A percentile compares a stretch with the other conserved stretches of the same genome.
phyloP scores from a whole-genome alignment of 164 flowering plant genomes.

The Tetracentron sinense region DNA sequence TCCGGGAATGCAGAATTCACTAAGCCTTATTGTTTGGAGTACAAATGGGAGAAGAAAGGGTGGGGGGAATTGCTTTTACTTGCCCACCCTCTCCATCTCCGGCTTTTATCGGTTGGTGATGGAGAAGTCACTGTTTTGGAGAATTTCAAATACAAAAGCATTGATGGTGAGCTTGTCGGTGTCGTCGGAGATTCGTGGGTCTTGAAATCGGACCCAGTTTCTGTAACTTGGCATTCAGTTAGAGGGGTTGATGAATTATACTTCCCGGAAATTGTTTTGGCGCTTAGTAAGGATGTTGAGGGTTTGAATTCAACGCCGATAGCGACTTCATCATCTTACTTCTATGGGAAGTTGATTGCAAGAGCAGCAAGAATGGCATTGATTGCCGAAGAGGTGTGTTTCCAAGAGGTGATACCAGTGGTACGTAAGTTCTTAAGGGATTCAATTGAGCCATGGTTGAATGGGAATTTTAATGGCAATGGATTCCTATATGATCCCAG shows the following conservation, averaged over 20 bases:
- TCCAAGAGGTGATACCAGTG: slow-evolving; percentile 49
- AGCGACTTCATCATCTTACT: slow-evolving; percentile 69
- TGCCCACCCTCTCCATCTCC: slow-evolving; percentile 80
- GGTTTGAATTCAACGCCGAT: slow-evolving; percentile 37
- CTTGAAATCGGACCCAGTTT: slow-evolving; percentile 49
- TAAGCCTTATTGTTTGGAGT: slow-evolving; percentile 60
- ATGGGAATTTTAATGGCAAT: slow-evolving; percentile 67
- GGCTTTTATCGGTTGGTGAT: slow-evolving; percentile 36
- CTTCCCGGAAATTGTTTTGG: slow-evolving; percentile 43
- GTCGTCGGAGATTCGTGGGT: slow-evolving; percentile 82
- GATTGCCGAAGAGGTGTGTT: slow-evolving; percentile 82
- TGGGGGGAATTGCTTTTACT: slow-evolving; percentile 81
- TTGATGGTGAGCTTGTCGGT: slow-evolving; percentile 96
- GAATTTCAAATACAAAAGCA: slow-evolving; percentile 64
- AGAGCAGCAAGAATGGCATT: slow-evolving; percentile 86
- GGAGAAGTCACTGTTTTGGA: slow-evolving; percentile 37
- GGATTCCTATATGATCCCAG: slow-evolving; percentile 70
- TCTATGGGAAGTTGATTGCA: slow-evolving; percentile 81
- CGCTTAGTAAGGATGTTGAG: slow-evolving; percentile 59
- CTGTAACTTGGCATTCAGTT: slow-evolving; percentile 84
- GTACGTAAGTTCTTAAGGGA: slow-evolving; percentile 54
- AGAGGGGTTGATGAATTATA: slow-evolving; percentile 48
- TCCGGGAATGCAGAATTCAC: slow-evolving; percentile 59
- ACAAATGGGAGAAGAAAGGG: slow-evolving; percentile 80
- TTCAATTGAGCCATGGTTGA: slow-evolving; percentile 79